These are phyloP conservation scores for Potentilla sterilis DNA, from an alignment of 306 rosid genomes.

Conservation along the genomic window DNA sequence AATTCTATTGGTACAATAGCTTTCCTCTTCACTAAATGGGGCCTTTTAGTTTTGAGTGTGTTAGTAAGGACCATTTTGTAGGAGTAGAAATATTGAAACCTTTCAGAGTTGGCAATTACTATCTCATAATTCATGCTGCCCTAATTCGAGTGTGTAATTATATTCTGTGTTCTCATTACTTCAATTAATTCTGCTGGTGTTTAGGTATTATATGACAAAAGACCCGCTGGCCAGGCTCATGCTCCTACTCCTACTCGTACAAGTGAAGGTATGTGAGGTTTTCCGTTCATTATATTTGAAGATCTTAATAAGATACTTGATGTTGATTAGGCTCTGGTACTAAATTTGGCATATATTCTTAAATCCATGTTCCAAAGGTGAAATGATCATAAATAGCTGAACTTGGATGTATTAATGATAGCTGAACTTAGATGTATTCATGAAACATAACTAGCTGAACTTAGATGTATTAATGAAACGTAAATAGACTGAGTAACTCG, in stretches of 20 bases:
- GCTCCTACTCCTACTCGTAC: slow-evolving; percentile 31
- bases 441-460: neutral
- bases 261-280: slow-evolving; percentile 39
- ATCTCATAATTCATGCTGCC: neutral
- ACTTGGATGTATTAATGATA: neutral
- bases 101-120: neutral
- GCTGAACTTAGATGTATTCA: neutral
- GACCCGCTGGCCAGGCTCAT: slow-evolving; percentile 40
- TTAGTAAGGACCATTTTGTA: neutral
- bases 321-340: neutral
- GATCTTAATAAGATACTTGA: neutral
- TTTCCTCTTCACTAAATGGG: neutral
- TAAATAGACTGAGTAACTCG: neutral
- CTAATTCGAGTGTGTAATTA: neutral
- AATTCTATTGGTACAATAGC: neutral
- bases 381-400: neutral
- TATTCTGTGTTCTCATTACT: neutral
- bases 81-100: neutral
- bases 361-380: neutral
- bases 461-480: neutral
- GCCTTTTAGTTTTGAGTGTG: neutral
- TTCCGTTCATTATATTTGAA: neutral
- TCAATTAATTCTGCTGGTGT: slow-evolving; percentile 15
- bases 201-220: slow-evolving; percentile 67
- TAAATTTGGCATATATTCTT: neutral